Evolutionary conservation across 306 rosid species (phyloP), one percentile per base, ranked within the genome.

Genomic region (Notholithocarpus densiflorus): DNA sequence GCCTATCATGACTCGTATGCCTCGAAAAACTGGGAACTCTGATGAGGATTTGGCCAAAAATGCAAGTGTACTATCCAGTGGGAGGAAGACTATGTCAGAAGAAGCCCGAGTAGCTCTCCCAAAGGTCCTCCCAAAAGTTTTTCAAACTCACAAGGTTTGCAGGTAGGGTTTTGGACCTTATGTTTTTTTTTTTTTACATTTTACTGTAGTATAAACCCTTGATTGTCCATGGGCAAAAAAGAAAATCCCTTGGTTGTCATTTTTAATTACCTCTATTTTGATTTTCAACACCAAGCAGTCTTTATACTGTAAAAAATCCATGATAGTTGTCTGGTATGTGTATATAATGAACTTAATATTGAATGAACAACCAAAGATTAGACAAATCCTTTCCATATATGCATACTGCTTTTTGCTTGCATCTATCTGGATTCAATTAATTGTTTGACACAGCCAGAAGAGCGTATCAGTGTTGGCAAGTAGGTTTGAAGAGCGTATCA

Each of bases 81-180:
- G 81, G 75, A 86, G 62, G 65, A 91, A 74, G 87, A 82, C 90
- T 84, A 89, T 93, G 89, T 88, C 99, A 77, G 90, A 84, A 85
- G 98, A 91, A 78, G 88, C 93, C 69, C 89, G 86, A 80, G 92
- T 85, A 78, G 94, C 90, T 83, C 87, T 95, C 57, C 87, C 90
- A 73, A 85, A 85, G 80, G 98, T 89, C 70, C 89, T 95, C 71
- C 86, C 77, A 69, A 89, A 85, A 78, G 82, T 90, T 81, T 83
- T 90, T 78, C 93, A 90, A 73, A 82, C 76, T 37, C 87, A 89
- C 86, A 85, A 88, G 80, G 98, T 95, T 84, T 95, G 99, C 97
- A 95, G 95, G 98, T 95, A 87, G 3, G 73, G 13, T 51, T 55
- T 57, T 72, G 9, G 78, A 74, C 11, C 37, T 45, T 55, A 32